phyloP scores from a whole-genome alignment of 305 asterid genomes.

The Striga hermonthica region DNA sequence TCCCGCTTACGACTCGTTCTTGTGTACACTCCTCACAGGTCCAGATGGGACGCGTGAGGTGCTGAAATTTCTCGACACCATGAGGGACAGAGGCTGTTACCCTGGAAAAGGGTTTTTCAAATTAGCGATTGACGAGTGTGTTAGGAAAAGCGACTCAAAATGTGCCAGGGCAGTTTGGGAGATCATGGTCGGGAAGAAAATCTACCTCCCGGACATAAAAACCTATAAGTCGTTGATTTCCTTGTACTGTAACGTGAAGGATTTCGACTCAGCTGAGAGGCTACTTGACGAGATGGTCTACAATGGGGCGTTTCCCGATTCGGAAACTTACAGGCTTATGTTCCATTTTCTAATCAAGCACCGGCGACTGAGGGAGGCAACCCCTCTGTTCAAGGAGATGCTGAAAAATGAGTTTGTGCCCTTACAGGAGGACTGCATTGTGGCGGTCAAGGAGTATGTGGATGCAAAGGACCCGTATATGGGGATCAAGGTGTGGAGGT shows the following conservation, averaged over 20 bases:
- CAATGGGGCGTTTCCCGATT: conserved; percentile 56
- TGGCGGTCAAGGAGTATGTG: conserved; percentile 43
- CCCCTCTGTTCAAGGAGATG: conserved; percentile 57
- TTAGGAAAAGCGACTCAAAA: conserved; percentile 46
- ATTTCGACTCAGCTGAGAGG: conserved; percentile 43
- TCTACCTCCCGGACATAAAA: conserved; percentile 41
- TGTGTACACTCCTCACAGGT: conserved; percentile 52
- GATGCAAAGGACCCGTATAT: conserved; percentile 49
- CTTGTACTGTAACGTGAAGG: conserved; percentile 49
- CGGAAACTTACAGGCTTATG: conserved; percentile 50
- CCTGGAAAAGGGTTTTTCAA: conserved; percentile 60
- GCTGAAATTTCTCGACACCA: conserved; percentile 33
- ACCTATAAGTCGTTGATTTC: conserved; percentile 51
- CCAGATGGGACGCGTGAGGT: conserved; percentile 50
- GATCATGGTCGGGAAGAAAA: conserved; percentile 42
- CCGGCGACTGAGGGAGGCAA: conserved; percentile 48
- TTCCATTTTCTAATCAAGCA: conserved; percentile 53
- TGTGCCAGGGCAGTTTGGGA: conserved; percentile 52
- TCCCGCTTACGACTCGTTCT: conserved; percentile 54
- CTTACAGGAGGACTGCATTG: conserved; percentile 46
- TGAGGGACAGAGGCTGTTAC: conserved; percentile 47
- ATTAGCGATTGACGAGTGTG: conserved; percentile 53
- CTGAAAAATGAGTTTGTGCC: conserved; percentile 67
- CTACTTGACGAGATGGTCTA: conserved; percentile 65
- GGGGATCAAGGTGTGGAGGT: conserved; percentile 60